phyloP scores from a whole-genome alignment of 2,329 filamentous ascomycete genomes.

The Lasiodiplodia citricola region DNA sequence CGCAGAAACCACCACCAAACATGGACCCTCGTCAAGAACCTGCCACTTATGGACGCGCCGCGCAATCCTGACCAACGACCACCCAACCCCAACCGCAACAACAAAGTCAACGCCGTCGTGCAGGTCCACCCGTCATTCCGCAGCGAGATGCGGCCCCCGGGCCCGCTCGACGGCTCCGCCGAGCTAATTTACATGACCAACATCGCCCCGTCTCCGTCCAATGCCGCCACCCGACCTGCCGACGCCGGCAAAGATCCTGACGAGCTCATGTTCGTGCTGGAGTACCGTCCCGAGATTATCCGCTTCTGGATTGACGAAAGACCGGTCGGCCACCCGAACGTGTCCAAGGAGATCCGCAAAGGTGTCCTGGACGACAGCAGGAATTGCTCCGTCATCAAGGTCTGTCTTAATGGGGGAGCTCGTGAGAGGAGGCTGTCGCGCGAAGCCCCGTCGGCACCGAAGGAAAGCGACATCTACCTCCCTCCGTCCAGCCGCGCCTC shows the following conservation, averaged over 20 bases:
- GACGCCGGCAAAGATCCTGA: not conserved
- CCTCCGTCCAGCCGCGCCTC: not conserved
- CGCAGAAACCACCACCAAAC: not conserved
- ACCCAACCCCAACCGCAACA: not conserved
- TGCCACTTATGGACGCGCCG: not conserved
- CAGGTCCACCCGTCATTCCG: slow-evolving; percentile 17
- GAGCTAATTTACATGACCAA: slow-evolving; percentile 16
- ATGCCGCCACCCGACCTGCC: not conserved
- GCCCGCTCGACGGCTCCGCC: slow-evolving; percentile 12
- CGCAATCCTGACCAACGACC: not conserved
- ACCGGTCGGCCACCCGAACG: slow-evolving; percentile 2
- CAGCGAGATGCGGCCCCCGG: slow-evolving; percentile 1
- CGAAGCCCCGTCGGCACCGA: not conserved
- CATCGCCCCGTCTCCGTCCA: slow-evolving; percentile 1
- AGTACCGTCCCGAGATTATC: not conserved
- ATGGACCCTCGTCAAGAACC: slow-evolving; percentile 6
- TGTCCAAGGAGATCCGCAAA: slow-evolving; percentile 1
- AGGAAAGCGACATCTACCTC: slow-evolving; percentile 8
- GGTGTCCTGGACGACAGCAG: not conserved
- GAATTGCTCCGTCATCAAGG: slow-evolving; percentile 9
- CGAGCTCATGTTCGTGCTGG: slow-evolving; percentile 17
- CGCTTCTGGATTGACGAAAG: slow-evolving; percentile 20
- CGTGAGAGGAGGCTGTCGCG: not conserved
- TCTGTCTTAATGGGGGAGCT: not conserved
- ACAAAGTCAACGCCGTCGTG: slow-evolving; percentile 12